Evolutionary conservation across 768 basidiomycete genomes (phyloP), one percentile per base, ranked within the genome.

Genomic region (Termitomyces sp.): DNA sequence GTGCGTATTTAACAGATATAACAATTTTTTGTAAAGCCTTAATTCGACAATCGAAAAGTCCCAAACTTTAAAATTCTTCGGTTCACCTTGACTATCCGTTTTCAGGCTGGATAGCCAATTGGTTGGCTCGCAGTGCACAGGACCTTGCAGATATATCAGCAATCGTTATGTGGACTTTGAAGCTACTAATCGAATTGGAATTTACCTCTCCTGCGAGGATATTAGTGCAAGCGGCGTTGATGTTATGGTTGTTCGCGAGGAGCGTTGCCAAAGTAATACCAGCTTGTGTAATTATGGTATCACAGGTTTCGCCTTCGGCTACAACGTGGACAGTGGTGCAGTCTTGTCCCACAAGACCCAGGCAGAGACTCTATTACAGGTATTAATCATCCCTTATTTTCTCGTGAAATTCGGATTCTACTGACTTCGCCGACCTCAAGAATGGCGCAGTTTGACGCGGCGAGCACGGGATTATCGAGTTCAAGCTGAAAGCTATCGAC

Each of bases 231-330:
- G 35, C 64, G 9, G 62, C 57, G 69, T 84, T 72, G 57, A 89
- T 69, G 66, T 89, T 85, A 4, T 83, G 87, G 74, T 89, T 90
- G 75, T 89, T 88, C 33, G 74, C 66, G 60, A 76, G 68, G 26
- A 91, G 73, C 20, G 79, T 79, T 41, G 63, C 74, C 62, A 75
- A 61, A 50, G 77, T 65, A 60, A 86, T 80, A 30, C 72, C 74
- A 58, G 78, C 76, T 23, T 58, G 67, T 0, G 59, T 50, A 3
- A 78, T 69, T 56, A 89, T 79, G 26, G 49, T 56, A 0, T 54
- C 62, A 71, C 89, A 90, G 35, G 71, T 77, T 65, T 89, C 81
- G n/a, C 79, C 81, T 0, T 64, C 44, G 26, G 69, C 64, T 38
- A 84, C 77, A 46, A 23, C 23, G 23, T 23, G 23, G 23, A 23